These are phyloP conservation scores for Isabelozyma pseudorhagii DNA, from an alignment of 805 yeast species.

Conservation along the genomic window DNA sequence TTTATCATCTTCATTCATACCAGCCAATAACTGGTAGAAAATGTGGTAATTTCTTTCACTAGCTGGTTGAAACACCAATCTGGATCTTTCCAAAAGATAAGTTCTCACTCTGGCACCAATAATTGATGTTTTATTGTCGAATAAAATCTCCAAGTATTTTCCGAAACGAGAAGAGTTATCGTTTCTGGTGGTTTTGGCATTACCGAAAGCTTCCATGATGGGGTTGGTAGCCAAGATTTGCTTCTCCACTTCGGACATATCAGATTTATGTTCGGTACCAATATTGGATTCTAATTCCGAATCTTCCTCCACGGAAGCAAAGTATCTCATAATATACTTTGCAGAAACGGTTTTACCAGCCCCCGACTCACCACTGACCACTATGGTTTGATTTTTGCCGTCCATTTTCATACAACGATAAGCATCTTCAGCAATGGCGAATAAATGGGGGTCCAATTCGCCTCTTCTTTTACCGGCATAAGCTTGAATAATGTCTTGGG, in stretches of 20 bases:
- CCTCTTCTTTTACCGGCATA: slow-evolving; percentile 92
- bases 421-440: slow-evolving; percentile 97
- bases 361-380: slow-evolving; percentile 96
- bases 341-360: slow-evolving; percentile 99
- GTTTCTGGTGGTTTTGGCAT: slow-evolving; percentile 95
- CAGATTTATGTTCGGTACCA: slow-evolving; percentile 42
- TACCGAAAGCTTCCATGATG: slow-evolving; percentile 97
- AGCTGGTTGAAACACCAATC: slow-evolving; percentile 88
- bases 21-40: slow-evolving; percentile 84
- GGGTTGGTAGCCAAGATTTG: slow-evolving; percentile 96
- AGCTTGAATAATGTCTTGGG: slow-evolving; percentile 90
- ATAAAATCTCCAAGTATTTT: slow-evolving; percentile 87
- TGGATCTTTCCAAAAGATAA: slow-evolving; percentile 85
- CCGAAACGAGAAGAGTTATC: slow-evolving; percentile 98
- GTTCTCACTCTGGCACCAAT: slow-evolving; percentile 95
- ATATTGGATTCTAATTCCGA: slow-evolving; percentile 27
- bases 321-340: slow-evolving; percentile 94
- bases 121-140: slow-evolving; percentile 70
- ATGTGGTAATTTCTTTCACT: slow-evolving; percentile 94
- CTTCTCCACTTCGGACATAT: slow-evolving; percentile 88
- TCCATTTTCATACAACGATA: slow-evolving; percentile 91
- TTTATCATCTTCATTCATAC: slow-evolving; percentile 57
- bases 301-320: slow-evolving; percentile 82
- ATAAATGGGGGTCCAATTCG: slow-evolving; percentile 93
- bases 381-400: slow-evolving; percentile 86